phyloP scores from a whole-genome alignment of 345 rosid genomes.

The Eucalyptus erythrocorys region DNA sequence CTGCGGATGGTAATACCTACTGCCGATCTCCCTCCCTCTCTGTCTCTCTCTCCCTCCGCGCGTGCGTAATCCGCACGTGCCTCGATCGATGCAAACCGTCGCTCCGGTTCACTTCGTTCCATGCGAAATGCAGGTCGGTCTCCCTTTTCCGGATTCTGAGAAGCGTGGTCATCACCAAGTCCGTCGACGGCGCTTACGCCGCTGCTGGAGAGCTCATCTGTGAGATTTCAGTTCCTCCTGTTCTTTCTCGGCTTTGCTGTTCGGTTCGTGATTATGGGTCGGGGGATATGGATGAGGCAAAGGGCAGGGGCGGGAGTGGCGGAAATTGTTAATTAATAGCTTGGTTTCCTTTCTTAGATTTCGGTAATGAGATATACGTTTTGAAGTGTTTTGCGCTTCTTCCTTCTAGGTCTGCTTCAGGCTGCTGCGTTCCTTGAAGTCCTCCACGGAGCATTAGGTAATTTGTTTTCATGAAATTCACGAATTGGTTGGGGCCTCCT shows the following conservation, averaged over 20 bases:
- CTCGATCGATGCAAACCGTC: not conserved
- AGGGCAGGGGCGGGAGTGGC: not conserved
- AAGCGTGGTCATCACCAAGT: slow-evolving; percentile 14
- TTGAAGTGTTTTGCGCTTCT: not conserved
- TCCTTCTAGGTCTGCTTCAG: slow-evolving; percentile 15
- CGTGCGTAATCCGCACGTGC: not conserved
- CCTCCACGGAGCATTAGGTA: slow-evolving; percentile 78
- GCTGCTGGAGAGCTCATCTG: slow-evolving; percentile 59
- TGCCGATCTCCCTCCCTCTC: not conserved
- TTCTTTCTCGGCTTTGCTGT: not conserved
- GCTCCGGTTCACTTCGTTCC: not conserved
- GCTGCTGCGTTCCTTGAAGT: slow-evolving; percentile 54
- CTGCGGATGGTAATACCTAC: slow-evolving; percentile 34
- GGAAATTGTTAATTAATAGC: not conserved
- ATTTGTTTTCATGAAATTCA: not conserved
- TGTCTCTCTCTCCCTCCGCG: not conserved
- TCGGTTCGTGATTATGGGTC: not conserved
- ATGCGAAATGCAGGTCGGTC: slow-evolving; percentile 22
- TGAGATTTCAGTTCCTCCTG: slow-evolving; percentile 2
- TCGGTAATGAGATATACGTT: not conserved
- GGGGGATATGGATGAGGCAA: not conserved
- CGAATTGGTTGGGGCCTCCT: not conserved
- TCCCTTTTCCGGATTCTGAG: slow-evolving; percentile 30
- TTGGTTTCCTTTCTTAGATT: not conserved
- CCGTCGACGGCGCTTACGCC: slow-evolving; percentile 42